Conservation (phyloP, 441 rosid species). For the Erodium trifolium region DNA sequence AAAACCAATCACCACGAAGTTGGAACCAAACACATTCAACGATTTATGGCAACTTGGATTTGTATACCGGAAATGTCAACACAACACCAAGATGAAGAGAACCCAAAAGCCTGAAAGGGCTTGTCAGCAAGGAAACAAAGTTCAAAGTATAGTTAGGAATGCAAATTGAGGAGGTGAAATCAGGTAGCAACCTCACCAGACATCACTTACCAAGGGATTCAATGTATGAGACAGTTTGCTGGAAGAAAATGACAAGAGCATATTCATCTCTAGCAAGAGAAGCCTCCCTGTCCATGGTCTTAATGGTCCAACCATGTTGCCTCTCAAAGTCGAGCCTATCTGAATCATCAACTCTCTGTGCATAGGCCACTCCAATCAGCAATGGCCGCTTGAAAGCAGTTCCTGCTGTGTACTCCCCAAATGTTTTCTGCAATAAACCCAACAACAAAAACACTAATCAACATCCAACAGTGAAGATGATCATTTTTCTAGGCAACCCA, state of each 20-base stretch:
- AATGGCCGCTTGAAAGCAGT: conserved; percentile 92
- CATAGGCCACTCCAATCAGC: conserved; percentile 89
- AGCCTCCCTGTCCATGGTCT: conserved; percentile 77
- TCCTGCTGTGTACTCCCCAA: conserved; percentile 91
- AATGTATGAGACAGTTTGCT: conserved; percentile 79
- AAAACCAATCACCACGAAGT: no score
- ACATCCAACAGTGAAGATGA: no score
- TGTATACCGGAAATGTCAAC: conserved; percentile 92
- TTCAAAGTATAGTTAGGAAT: background rate
- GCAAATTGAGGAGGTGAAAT: background rate
- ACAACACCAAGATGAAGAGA: conserved; percentile 97
- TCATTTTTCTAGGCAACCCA: no score
- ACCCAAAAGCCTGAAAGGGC: conserved; percentile 73
- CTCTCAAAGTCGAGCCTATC: conserved; percentile 79
- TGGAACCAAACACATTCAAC: no score
- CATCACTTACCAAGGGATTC: conserved; percentile 91
- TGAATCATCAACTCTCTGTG: conserved; percentile 51
- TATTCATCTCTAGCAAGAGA: conserved; percentile 85
- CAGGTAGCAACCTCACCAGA: conserved; percentile 67
- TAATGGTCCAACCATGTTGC: conserved; percentile 74
- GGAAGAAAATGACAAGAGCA: conserved; percentile 91
- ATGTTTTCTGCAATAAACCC: conserved; percentile 85
- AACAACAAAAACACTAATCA: no score
- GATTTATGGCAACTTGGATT: conserved; percentile 54
- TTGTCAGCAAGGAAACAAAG: conserved; percentile 24